Evolutionary conservation across 169 alveolate species (phyloP).

Genomic region (Plasmodium malariae): DNA sequence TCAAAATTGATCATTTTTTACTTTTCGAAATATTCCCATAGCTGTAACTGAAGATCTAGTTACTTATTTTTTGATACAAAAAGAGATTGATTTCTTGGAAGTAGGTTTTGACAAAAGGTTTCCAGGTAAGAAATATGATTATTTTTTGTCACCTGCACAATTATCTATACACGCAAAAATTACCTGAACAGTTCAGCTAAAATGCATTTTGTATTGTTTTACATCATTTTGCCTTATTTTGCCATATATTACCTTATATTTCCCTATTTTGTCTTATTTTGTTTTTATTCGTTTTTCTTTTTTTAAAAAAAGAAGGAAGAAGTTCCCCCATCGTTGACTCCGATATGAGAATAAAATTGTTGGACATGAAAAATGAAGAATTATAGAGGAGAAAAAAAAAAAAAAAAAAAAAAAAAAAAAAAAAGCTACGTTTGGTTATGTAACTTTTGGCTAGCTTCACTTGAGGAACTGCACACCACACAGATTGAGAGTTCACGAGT

Average conservation of each 20-base stretch:
- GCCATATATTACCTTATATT: no score
- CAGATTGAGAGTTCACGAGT: no score
- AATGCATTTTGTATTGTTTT: no score
- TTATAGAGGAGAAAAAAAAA: neutral
- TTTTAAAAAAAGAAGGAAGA: constrained; percentile 35
- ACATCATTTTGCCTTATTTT: no score
- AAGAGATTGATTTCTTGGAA: constrained; percentile 54
- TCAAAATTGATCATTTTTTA: no score
- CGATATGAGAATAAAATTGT: neutral
- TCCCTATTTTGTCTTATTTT: no score
- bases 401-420: neutral
- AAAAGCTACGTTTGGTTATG: no score
- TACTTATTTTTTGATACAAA: constrained; percentile 41
- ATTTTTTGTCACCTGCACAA: no score
- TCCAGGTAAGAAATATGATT: constrained; percentile 56
- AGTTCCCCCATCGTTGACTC: constrained; percentile 9
- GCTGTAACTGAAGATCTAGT: constrained; percentile 55
- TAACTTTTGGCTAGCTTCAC: no score
- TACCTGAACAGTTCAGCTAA: no score
- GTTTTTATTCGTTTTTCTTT: neutral
- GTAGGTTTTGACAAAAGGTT: constrained; percentile 45
- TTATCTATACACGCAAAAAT: no score
- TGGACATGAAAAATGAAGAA: constrained; percentile 9
- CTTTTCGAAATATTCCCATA: neutral
- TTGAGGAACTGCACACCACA: no score